These are phyloP conservation scores for Starmerella apicola DNA, from an alignment of 805 yeast species.

Conservation along the genomic window DNA sequence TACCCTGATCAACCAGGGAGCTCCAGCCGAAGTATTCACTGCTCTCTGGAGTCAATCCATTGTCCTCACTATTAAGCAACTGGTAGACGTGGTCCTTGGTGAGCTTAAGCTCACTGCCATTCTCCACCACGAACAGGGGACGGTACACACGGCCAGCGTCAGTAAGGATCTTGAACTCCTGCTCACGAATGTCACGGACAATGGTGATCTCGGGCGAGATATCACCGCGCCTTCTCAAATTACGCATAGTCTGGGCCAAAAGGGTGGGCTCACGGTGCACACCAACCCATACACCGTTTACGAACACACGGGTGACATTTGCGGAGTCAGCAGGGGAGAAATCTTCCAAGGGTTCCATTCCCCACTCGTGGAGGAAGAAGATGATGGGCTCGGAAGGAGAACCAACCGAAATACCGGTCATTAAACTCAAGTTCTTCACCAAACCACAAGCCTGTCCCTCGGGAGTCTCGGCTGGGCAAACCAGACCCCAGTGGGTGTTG, in stretches of 20 bases:
- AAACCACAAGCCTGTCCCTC: conserved; percentile 99
- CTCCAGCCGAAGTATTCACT: conserved; percentile 65
- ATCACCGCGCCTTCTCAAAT: conserved; percentile 88
- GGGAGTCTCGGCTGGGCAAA: conserved; percentile 99
- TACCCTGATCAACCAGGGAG: conserved; percentile 67
- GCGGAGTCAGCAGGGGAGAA: conserved; percentile 87
- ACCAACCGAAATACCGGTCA: conserved; percentile 98
- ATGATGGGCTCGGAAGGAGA: conserved; percentile 91
- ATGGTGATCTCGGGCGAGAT: conserved; percentile 93
- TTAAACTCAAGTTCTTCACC: conserved; percentile 87
- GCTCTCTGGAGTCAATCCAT: conserved; percentile 37
- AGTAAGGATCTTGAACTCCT: conserved; percentile 88
- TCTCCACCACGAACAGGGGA: conserved; percentile 89
- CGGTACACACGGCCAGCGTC: conserved; percentile 98
- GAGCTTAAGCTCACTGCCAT: conserved; percentile 69
- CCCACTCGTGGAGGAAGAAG: conserved; percentile 95
- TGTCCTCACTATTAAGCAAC: conserved; percentile 43
- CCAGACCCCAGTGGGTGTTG: conserved; percentile 99
- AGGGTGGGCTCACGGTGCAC: conserved; percentile 93
- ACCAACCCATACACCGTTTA: conserved; percentile 99
- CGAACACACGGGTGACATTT: conserved; percentile 85
- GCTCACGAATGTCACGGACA: conserved; percentile 92
- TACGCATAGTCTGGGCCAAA: conserved; percentile 79
- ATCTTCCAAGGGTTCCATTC: conserved; percentile 95
- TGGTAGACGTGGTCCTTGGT: conserved; percentile 73